Evolutionary conservation across 2,329 filamentous ascomycete species (phyloP).

Genomic region (Fusarium fracticaudum): DNA sequence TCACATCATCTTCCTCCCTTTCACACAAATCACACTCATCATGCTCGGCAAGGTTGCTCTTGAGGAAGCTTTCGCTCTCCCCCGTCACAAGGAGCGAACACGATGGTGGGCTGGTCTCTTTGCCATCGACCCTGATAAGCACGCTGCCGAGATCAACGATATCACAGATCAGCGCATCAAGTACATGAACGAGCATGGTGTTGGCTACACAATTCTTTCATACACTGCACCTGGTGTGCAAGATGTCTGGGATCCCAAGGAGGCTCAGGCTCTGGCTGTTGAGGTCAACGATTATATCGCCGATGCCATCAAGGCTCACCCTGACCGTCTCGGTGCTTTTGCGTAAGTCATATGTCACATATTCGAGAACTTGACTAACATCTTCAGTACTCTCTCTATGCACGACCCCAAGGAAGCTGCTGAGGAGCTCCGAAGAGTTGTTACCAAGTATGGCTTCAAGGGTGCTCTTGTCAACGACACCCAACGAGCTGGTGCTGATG

Average conservation of each 20-base stretch:
- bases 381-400: conserved; percentile 57
- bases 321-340: conserved; percentile 58
- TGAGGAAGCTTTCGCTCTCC: conserved; percentile 70
- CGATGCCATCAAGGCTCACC: conserved; percentile 49
- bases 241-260: conserved; percentile 53
- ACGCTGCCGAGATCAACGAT: conserved; percentile 63
- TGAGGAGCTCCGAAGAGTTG: conserved; percentile 61
- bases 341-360: conserved; percentile 44
- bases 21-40: not conserved
- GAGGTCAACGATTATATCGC: conserved; percentile 56
- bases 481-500: conserved; percentile 66
- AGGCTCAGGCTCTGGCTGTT: conserved; percentile 53
- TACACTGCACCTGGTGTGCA: conserved; percentile 61
- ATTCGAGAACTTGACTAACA: not conserved
- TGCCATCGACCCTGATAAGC: conserved; percentile 66
- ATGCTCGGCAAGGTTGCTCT: conserved; percentile 71
- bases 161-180: conserved; percentile 53
- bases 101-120: conserved; percentile 70
- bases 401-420: conserved; percentile 62
- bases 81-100: conserved; percentile 66
- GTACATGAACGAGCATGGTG: conserved; percentile 57
- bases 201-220: conserved; percentile 60
- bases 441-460: conserved; percentile 68
- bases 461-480: conserved; percentile 71
- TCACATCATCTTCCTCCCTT: not conserved